Conservation (phyloP, 306 rosid genomes). For the Abrus precatorius region DNA sequence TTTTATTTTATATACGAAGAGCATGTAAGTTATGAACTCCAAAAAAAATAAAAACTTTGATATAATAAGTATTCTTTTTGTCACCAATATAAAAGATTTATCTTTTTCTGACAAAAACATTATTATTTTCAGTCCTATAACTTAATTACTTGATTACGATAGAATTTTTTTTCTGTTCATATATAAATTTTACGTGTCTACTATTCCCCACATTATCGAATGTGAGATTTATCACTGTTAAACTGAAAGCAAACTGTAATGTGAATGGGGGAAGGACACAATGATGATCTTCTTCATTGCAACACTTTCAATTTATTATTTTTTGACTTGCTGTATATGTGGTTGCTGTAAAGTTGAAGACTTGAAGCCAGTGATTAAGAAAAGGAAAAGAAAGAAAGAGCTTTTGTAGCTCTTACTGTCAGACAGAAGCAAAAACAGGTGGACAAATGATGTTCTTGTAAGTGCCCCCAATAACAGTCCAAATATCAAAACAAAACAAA, state of each 20-base stretch:
- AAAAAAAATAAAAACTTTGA: too few species aligned
- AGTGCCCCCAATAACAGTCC: slow-evolving; percentile 19
- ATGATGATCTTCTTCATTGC: slow-evolving; percentile 41
- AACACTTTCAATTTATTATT: slow-evolving; percentile 1
- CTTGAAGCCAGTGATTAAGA: slow-evolving; percentile 35
- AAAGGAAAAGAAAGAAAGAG: slow-evolving; percentile 26
- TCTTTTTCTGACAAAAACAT: too few species aligned
- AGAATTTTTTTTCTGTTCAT: too few species aligned
- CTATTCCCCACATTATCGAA: too few species aligned
- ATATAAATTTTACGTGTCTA: too few species aligned
- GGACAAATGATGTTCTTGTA: too few species aligned
- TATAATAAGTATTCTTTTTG: too few species aligned
- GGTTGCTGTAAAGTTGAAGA: slow-evolving; percentile 48
- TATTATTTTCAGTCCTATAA: too few species aligned
- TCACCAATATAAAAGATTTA: too few species aligned
- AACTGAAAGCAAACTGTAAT: slow-evolving; percentile 27
- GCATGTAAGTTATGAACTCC: too few species aligned
- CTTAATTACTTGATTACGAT: too few species aligned
- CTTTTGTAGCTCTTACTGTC: slow-evolving; percentile 17
- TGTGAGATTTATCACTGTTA: not conserved
- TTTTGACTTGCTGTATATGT: slow-evolving; percentile 23
- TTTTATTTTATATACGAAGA: too few species aligned
- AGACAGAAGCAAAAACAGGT: not conserved
- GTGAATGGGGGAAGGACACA: slow-evolving; percentile 22
- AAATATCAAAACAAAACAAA: slow-evolving; percentile 43